Evolutionary conservation across 2,329 filamentous ascomycete species (phyloP), one percentile per base, ranked within the genome.

Genomic region (Diaporthe helianthi): DNA sequence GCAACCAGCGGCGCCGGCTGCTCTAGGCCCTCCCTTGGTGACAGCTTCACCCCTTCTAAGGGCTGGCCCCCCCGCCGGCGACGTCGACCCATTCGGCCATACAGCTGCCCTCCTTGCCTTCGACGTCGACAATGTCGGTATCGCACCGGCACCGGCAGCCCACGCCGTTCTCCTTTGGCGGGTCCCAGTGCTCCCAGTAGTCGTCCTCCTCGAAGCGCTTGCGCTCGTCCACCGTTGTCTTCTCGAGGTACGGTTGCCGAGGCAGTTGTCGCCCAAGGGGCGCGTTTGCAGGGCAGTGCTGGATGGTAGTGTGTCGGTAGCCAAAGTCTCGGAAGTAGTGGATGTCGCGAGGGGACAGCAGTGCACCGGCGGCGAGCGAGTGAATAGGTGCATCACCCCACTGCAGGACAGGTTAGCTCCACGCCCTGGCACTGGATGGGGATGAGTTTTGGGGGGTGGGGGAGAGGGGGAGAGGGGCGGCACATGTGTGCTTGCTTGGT

Each of bases 261-360:
- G 92, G 89, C 52, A 97, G 86, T 81, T 99, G 96, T 58, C 93
- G 90, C 15, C 91, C 90, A 2, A 71, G 63, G 0, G 95, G 96
- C 3, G 96, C 96, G 78, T 99, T 99, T 67, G 94, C 94, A 1
- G 96, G 96, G 77, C 96, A 99, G 81, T 99, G 96, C 82, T 98
- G 95, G 77, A 99, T 99, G 4, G 96, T 99, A 8, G 96, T 99
- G 81, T 99, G 96, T 77, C 96, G 89, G 83, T 99, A 99, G 67
- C 96, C 96, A 81, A 98, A 95, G 80, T 99, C 96, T 75, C 96
- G 93, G 90, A 99, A 99, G 83, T 99, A 99, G 82, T 99, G 96
- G 71, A 99, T 93, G 77, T 99, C 94, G 67, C 86, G 85, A 55
- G 92, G 90, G 2, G 89, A 86, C 38, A 99, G 87, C 19, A 99